Conservation (phyloP, 352 stramenopile species). For the Globisporangium cederbergense region DNA sequence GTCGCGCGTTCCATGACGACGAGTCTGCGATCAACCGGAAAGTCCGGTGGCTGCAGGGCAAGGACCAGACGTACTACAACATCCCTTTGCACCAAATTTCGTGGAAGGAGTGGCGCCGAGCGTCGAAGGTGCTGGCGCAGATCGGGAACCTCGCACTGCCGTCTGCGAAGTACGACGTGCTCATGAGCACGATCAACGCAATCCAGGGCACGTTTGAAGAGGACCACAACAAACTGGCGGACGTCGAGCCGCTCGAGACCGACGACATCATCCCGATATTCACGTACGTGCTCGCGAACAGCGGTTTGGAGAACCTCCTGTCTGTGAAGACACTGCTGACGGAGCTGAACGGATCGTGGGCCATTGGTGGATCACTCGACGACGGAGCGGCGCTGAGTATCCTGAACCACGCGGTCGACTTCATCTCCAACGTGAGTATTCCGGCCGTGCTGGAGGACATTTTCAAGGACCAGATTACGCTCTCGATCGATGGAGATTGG, state of each 20-base stretch:
- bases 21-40: conserved; percentile 80
- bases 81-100: conserved; percentile 81
- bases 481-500: conserved; percentile 87
- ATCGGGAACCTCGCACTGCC: conserved; percentile 47
- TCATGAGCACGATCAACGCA: conserved; percentile 66
- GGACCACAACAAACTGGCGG: conserved; percentile 55
- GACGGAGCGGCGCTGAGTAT: conserved; percentile 68
- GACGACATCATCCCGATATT: conserved; percentile 89
- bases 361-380: conserved; percentile 52
- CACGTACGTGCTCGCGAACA: conserved; percentile 87
- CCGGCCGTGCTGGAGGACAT: conserved; percentile 86
- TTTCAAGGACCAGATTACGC: conserved; percentile 88
- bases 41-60: conserved; percentile 86
- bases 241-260: conserved; percentile 60
- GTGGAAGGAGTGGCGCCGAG: conserved; percentile 80
- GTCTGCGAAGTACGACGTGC: conserved; percentile 75
- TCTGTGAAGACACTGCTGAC: conserved; percentile 75
- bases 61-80: conserved; percentile 89
- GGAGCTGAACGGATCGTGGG: conserved; percentile 71
- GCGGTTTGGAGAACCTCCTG: conserved; percentile 78
- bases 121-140: conserved; percentile 68
- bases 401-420: conserved; percentile 77
- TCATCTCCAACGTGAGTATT: conserved; percentile 85
- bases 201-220: conserved; percentile 78
- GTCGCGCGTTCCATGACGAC: conserved; percentile 66